These are phyloP conservation scores for Aciculosporium take DNA, from an alignment of 2,329 filamentous ascomycete genomes.

Conservation along the genomic window DNA sequence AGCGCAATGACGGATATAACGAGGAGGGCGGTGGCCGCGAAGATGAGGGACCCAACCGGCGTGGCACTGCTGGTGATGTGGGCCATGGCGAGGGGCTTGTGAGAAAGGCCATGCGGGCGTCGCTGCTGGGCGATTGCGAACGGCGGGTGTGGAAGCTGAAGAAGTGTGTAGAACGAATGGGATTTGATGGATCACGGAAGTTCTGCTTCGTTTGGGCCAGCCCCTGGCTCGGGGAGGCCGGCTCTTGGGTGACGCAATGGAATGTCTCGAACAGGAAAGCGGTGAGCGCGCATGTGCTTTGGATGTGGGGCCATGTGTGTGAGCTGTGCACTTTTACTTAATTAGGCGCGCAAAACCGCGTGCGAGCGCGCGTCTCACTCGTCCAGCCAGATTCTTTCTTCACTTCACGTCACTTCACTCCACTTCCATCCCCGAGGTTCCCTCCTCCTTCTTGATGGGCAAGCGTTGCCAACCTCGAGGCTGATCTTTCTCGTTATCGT, in stretches of 20 bases:
- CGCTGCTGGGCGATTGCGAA: neutral
- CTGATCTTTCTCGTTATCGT: too few species aligned
- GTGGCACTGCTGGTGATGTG: conserved; percentile 38
- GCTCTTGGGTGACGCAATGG: neutral
- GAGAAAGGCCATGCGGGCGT: conserved; percentile 15
- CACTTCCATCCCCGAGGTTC: neutral
- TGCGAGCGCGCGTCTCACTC: conserved; percentile 5
- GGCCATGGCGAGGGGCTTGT: conserved; percentile 29
- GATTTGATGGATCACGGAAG: too few species aligned
- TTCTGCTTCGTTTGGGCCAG: too few species aligned
- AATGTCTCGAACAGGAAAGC: neutral
- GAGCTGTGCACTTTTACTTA: conserved; percentile 10
- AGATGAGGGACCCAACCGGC: conserved; percentile 65
- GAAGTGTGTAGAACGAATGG: neutral
- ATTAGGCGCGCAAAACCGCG: conserved; percentile 13
- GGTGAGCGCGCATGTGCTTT: conserved; percentile 8
- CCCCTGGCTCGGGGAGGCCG: too few species aligned
- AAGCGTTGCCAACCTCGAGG: too few species aligned
- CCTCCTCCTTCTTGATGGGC: too few species aligned
- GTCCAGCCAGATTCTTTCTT: neutral
- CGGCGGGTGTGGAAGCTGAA: neutral
- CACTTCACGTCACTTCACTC: neutral
- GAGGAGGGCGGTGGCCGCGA: conserved; percentile 58
- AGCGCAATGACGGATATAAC: conserved; percentile 64
- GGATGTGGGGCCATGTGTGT: conserved; percentile 7